Base-by-base conservation (phyloP, 108 stramenopile species). In the Nitzschia sp. region DNA sequence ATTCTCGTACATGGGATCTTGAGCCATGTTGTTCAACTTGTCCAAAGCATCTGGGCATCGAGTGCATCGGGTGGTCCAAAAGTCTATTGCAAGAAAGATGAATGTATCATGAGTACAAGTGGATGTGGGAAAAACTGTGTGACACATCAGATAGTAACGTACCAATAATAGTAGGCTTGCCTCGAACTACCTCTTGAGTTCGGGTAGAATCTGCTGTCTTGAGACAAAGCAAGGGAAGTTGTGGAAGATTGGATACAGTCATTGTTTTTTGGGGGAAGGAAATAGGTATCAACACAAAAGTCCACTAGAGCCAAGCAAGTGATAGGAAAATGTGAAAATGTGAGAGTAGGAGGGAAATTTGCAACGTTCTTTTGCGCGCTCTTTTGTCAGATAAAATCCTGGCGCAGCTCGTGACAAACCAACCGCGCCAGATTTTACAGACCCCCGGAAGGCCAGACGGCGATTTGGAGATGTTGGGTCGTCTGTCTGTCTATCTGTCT, bases 31-130 rank as follows among this genome's bases (percentile, higher is more conserved):
- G 50, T 89, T 67, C 24, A 91, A 75, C 55, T 86, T 80, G 57
- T 94, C 88, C 51, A 94, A 73, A 10, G 93, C 93, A 57, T 71
- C 84, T 0, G 93, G 93, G 70, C 93, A 94, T 22, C 78, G 62
- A 6, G 88, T 90, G 50, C 90, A 94, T 78, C 80, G 80, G 34
- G 93, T 94, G 37, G 93, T 94, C 93, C 93, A 94, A 76, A 94
- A 92, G 78, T 94, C 90, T 93, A 65, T 48, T 2, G 17, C 46
- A 48, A 48, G 3, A 48, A 3, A 48, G 46, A 17, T 15, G 6
- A 48, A 6, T 15, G 3, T 5, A 34, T 34, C 29, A 34, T 34
- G 29, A 34, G 29, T 3, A 34, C 29, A 57, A 20, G 46, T 34
- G 21, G 10, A 10, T 34, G 29, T 34, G 29, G 29, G 29, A 34